Evolutionary conservation across 2,329 filamentous ascomycete genomes (phyloP).

Genomic region (Huntiella savannae): DNA sequence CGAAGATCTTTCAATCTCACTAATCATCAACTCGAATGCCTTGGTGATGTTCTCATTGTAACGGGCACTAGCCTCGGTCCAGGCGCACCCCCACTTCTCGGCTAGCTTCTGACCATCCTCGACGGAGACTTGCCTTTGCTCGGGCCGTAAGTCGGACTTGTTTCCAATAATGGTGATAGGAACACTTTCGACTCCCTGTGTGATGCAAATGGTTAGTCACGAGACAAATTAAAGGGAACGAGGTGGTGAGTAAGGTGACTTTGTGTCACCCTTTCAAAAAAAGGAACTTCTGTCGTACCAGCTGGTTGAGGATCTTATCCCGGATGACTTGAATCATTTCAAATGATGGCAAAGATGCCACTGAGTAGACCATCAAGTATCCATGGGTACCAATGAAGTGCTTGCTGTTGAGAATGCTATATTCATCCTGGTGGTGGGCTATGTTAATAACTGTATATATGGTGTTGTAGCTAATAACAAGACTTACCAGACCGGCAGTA

Average conservation of each 20-base stretch:
- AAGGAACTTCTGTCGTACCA: conserved; percentile 39
- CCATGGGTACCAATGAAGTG: conserved; percentile 98
- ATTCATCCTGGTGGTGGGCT: conserved; percentile 54
- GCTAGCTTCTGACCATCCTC: conserved; percentile 74
- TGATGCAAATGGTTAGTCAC: conserved; percentile 6
- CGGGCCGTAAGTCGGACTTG: conserved; percentile 82
- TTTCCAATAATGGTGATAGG: conserved; percentile 92
- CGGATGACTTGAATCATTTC: conserved; percentile 94
- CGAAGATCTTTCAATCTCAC: conserved; percentile 83
- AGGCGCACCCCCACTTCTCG: conserved; percentile 77
- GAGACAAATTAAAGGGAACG: background rate
- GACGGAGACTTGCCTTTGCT: conserved; percentile 74
- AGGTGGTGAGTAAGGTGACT: background rate
- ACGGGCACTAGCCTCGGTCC: conserved; percentile 84
- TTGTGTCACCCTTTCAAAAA: background rate
- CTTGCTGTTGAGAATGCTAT: conserved; percentile 94
- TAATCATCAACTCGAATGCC: conserved; percentile 86
- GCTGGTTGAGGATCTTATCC: conserved; percentile 91
- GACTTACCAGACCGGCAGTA: conserved; percentile 69
- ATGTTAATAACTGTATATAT: background rate
- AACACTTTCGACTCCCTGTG: conserved; percentile 76
- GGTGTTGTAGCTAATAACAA: conserved; percentile 13
- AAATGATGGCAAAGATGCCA: conserved; percentile 80
- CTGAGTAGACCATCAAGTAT: conserved; percentile 97
- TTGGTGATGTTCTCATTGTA: conserved; percentile 88